A percentile compares a stretch with the other conserved stretches of the same genome.
Evolutionary conservation across 257 asterid species (phyloP).

Genomic region (Galeopsis tetrahit): DNA sequence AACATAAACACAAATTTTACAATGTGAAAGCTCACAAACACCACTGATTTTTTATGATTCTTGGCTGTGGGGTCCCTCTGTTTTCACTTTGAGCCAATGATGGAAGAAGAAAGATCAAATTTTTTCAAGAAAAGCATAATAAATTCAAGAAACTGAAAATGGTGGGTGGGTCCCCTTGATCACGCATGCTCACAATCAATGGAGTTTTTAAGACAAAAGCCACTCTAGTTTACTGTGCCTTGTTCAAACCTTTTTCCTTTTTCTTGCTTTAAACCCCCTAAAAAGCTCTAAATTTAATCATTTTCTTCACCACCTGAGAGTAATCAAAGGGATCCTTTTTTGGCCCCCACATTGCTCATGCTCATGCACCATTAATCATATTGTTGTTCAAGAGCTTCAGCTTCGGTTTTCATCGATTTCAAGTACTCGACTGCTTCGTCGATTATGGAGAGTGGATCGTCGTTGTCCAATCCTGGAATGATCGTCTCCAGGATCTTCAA

Average conservation of each 20-base stretch:
- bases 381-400: slow-evolving; percentile 32
- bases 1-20: slow-evolving; percentile 29
- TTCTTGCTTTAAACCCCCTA: slow-evolving; percentile 40
- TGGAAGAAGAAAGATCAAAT: slow-evolving; percentile 32
- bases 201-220: slow-evolving; percentile 44
- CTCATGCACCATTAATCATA: slow-evolving; percentile 34
- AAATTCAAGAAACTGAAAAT: slow-evolving; percentile 32
- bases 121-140: slow-evolving; percentile 38
- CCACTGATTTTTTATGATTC: not conserved
- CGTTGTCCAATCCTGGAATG: slow-evolving; percentile 55
- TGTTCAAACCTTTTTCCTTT: slow-evolving; percentile 38
- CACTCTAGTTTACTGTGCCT: slow-evolving; percentile 52
- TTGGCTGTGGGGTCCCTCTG: slow-evolving; percentile 12
- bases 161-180: slow-evolving; percentile 63
- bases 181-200: slow-evolving; percentile 79
- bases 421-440: slow-evolving; percentile 71
- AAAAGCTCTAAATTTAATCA: slow-evolving; percentile 42
- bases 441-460: slow-evolving; percentile 65
- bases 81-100: slow-evolving; percentile 20
- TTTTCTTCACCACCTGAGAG: slow-evolving; percentile 42
- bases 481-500: slow-evolving; percentile 56
- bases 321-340: slow-evolving; percentile 27
- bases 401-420: slow-evolving; percentile 62
- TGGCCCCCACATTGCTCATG: slow-evolving; percentile 41
- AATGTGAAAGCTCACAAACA: slow-evolving; percentile 34